Base-by-base conservation (phyloP, 2,329 filamentous ascomycete genomes). In the Endoconidiophora laricicola region DNA sequence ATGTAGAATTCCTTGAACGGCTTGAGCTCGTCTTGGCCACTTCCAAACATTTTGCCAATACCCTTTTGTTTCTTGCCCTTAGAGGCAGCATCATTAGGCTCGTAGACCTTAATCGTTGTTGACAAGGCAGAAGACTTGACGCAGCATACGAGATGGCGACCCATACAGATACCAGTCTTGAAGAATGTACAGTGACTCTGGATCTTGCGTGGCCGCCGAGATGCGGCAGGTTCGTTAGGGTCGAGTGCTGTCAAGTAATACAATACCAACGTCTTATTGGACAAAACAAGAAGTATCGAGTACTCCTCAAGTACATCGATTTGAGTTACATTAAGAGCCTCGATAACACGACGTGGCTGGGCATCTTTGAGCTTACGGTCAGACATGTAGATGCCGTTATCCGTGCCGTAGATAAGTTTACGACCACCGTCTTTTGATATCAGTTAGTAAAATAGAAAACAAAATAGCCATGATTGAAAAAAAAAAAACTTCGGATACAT, bases 1-100 rank as follows among this genome's bases (percentile, higher is more conserved):
- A 98, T 95, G 66, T 98, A 98, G 61, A 95, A 96, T 69, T 98
- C 91, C 73, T 94, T 94, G 73, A 93, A 94, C 10, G 90, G 86
- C 66, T 93, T 93, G 55, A 98, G 75, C 58, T 94, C 86, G 64
- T 98, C 91, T 63, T 95, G 88, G 6, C 87, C 86, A 47, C 71
- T 81, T 54, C 86, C 86, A 67, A 98, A 90, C 80, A 98, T 94
- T 68, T 93, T 94, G 57, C 85, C 82, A 54, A 98, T 81, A 16
- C 91, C 90, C 60, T 88, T 91, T 62, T 94, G 93, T 69, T 93
- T 95, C 70, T 91, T 93, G 52, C 85, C 86, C 69, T 88, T 91
- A 49, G 83, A 82, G 73, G 94, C 83, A 55, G 86, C 83, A 62
- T 96, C 91, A 67, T 94, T 94, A 1, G 91, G 91, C 66, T 98